Evolutionary conservation across 352 stramenopile species (phyloP).

Genomic region (Pythium angustatum): DNA sequence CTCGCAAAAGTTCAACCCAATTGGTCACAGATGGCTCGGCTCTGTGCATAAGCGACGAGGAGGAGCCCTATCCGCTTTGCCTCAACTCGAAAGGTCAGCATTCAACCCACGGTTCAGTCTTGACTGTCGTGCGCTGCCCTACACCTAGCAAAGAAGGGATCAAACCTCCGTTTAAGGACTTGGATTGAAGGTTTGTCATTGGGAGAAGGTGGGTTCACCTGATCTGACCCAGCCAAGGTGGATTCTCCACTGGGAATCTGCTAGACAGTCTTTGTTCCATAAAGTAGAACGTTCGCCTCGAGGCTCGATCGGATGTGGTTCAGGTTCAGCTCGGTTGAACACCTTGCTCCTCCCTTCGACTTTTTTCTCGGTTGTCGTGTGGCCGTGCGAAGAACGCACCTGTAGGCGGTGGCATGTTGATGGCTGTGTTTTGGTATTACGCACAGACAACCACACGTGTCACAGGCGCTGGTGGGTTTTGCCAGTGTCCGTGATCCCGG

Average conservation of each 20-base stretch:
- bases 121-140: constrained; percentile 30
- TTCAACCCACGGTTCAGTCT: constrained; percentile 24
- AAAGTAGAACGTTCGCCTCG: constrained; percentile 1
- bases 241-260: background rate
- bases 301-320: background rate
- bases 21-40: constrained; percentile 28
- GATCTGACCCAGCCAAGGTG: background rate
- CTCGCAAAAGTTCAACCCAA: constrained; percentile 32
- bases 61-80: constrained; percentile 21
- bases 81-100: constrained; percentile 29
- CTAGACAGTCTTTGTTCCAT: constrained; percentile 1
- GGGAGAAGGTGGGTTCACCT: constrained; percentile 29
- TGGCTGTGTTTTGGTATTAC: constrained; percentile 15
- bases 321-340: background rate
- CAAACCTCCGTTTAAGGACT: constrained; percentile 26
- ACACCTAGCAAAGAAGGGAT: constrained; percentile 17
- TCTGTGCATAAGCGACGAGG: constrained; percentile 12
- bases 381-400: background rate
- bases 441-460: constrained; percentile 15
- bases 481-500: background rate
- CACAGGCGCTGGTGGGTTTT: constrained; percentile 15
- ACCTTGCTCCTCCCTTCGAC: constrained; percentile 7
- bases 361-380: too few relatives aligned
- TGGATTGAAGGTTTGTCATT: constrained; percentile 24
- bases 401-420: constrained; percentile 4